These are phyloP conservation scores for Trichoderma breve DNA, from an alignment of 2,329 filamentous ascomycete species.

Conservation along the genomic window DNA sequence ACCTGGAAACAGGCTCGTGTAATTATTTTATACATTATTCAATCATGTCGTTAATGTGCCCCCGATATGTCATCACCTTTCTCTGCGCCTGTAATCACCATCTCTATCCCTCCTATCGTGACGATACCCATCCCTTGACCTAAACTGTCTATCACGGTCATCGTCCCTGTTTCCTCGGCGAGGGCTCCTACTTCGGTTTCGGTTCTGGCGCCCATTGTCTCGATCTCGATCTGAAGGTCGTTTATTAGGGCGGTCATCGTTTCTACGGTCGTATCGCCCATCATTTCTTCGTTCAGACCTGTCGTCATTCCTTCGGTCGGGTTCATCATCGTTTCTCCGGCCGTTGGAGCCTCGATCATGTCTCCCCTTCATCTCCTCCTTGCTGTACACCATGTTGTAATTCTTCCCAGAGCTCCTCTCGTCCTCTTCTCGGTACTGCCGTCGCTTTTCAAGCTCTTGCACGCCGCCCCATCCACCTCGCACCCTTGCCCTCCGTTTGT, in stretches of 20 bases:
- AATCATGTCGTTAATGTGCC: not conserved
- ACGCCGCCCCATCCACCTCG: slow-evolving; percentile 89
- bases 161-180: slow-evolving; percentile 35
- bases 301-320: slow-evolving; percentile 21
- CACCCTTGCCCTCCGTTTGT: slow-evolving; percentile 63
- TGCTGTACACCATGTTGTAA: slow-evolving; percentile 81
- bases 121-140: slow-evolving; percentile 29
- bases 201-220: slow-evolving; percentile 20
- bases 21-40: not conserved
- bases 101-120: slow-evolving; percentile 28
- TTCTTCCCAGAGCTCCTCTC: slow-evolving; percentile 44
- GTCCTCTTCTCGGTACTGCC: slow-evolving; percentile 77
- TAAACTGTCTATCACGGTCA: slow-evolving; percentile 23
- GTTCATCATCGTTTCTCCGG: slow-evolving; percentile 21
- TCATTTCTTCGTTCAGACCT: slow-evolving; percentile 22
- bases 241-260: not conserved
- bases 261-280: slow-evolving; percentile 18
- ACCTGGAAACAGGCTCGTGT: not conserved
- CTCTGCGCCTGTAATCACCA: slow-evolving; percentile 52
- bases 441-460: slow-evolving; percentile 79
- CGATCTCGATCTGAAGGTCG: not conserved
- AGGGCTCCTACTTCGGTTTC: slow-evolving; percentile 46
- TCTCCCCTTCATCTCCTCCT: slow-evolving; percentile 61
- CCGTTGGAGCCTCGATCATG: slow-evolving; percentile 30
- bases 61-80: not conserved